These are phyloP conservation scores for Candida coquimbonensis DNA, from an alignment of 805 yeast genomes.

Conservation along the genomic window DNA sequence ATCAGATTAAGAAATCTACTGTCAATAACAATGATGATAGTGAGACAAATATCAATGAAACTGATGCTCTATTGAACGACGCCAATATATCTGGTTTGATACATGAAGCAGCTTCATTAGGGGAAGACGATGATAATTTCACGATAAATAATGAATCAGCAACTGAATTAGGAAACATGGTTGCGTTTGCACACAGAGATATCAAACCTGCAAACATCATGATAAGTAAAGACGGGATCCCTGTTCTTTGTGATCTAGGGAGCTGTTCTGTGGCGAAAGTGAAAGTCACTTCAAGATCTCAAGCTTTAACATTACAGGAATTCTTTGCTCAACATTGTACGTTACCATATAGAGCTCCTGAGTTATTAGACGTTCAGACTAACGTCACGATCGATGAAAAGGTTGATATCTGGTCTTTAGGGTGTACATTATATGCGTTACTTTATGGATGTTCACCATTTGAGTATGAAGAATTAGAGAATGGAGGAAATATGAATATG, in stretches of 20 bases:
- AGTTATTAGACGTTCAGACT: slow-evolving; percentile 68
- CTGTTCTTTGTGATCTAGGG: slow-evolving; percentile 81
- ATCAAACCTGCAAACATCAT: slow-evolving; percentile 85
- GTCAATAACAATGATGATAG: slow-evolving; percentile 5
- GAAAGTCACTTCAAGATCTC: slow-evolving; percentile 48
- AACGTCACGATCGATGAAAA: slow-evolving; percentile 61
- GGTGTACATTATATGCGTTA: slow-evolving; percentile 73
- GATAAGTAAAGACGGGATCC: slow-evolving; percentile 66
- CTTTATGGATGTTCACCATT: slow-evolving; percentile 82
- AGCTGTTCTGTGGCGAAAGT: slow-evolving; percentile 63
- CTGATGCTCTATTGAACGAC: slow-evolving; percentile 17
- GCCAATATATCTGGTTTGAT: slow-evolving; percentile 25
- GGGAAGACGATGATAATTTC: slow-evolving; percentile 14
- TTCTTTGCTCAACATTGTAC: slow-evolving; percentile 81
- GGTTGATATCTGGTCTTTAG: slow-evolving; percentile 88
- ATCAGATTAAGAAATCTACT: slow-evolving; percentile 9
- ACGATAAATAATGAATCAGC: not conserved
- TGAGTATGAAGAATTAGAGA: slow-evolving; percentile 70
- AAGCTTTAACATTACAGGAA: slow-evolving; percentile 73
- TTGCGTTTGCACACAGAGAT: slow-evolving; percentile 80
- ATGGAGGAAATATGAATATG: slow-evolving; percentile 74
- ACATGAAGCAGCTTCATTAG: slow-evolving; percentile 19
- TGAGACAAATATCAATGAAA: slow-evolving; percentile 13
- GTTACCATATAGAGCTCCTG: slow-evolving; percentile 86
- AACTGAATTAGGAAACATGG: slow-evolving; percentile 48